Conservation (phyloP, 192 early-diverging fungal species). For the Kickxella alabastrina region DNA sequence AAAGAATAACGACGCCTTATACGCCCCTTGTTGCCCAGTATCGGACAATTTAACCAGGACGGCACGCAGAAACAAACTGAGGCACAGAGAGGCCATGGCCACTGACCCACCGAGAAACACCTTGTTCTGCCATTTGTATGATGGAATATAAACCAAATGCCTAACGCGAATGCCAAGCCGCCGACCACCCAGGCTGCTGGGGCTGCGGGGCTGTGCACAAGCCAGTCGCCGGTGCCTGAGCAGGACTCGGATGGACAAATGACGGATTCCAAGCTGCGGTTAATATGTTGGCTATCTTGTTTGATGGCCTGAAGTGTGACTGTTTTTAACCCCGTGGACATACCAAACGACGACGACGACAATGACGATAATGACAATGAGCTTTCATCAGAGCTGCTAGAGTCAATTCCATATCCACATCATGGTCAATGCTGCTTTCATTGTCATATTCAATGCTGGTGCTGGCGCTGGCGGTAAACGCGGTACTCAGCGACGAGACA, state of each 20-base stretch:
- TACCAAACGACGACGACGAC: neutral
- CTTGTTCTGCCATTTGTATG: neutral
- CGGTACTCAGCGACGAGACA: too few relatives aligned
- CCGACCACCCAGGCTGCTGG: slow-evolving; percentile 16
- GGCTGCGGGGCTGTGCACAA: slow-evolving; percentile 3
- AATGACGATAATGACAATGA: neutral
- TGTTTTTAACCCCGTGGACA: too few relatives aligned
- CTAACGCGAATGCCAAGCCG: neutral
- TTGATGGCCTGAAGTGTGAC: too few relatives aligned
- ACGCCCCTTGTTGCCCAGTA: slow-evolving; percentile 1
- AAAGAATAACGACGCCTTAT: slow-evolving; percentile 10
- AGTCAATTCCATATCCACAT: neutral
- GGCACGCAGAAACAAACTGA: slow-evolving; percentile 20
- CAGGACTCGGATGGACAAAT: slow-evolving; percentile 9
- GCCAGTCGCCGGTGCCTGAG: slow-evolving; percentile 20
- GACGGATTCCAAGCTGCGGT: neutral
- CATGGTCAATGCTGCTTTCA: too few relatives aligned
- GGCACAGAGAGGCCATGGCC: neutral
- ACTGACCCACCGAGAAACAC: neutral
- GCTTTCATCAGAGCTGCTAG: neutral
- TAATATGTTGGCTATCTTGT: slow-evolving; percentile 5
- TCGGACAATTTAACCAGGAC: neutral
- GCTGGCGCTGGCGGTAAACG: too few relatives aligned
- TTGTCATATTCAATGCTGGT: too few relatives aligned
- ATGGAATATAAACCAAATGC: neutral